These are phyloP conservation scores for Talaromyces liani DNA, from an alignment of 495 filamentous ascomycete genomes.

Conservation along the genomic window DNA sequence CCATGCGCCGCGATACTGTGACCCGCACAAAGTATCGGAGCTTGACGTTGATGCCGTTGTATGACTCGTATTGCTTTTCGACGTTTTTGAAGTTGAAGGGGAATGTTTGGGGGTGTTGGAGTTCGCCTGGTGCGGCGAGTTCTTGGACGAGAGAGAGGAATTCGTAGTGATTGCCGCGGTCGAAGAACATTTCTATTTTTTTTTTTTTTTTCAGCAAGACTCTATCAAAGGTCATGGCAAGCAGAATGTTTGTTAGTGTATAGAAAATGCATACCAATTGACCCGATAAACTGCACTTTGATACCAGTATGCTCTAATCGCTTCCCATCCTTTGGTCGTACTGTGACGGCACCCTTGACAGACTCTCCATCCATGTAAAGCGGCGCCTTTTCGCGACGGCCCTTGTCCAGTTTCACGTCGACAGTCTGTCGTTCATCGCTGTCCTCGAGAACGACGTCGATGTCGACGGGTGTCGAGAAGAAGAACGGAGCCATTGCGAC, in stretches of 20 bases:
- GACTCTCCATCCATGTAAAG: conserved; percentile 98
- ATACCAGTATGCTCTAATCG: conserved; percentile 96
- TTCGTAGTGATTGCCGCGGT: conserved; percentile 98
- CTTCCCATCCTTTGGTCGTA: conserved; percentile 97
- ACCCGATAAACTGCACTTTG: conserved; percentile 99
- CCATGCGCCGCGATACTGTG: conserved; percentile 93
- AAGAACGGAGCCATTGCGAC: conserved; percentile 78
- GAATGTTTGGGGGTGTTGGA: conserved; percentile 97
- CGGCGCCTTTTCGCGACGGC: conserved; percentile 88
- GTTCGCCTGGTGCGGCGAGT: conserved; percentile 89
- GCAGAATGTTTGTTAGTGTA: too few relatives aligned
- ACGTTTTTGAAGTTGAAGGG: conserved; percentile 99
- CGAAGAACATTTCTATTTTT: conserved; percentile 90
- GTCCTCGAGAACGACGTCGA: conserved; percentile 96
- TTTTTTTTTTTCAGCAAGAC: conserved; percentile 18
- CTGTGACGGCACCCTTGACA: conserved; percentile 89
- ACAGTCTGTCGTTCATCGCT: conserved; percentile 89
- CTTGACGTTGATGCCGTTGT: conserved; percentile 99
- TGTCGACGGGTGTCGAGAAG: conserved; percentile 96
- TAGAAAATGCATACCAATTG: conserved; percentile 61
- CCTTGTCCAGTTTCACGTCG: conserved; percentile 97
- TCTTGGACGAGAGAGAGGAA: conserved; percentile 95
- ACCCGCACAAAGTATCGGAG: conserved; percentile 97
- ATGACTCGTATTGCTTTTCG: conserved; percentile 99
- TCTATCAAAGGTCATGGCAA: not conserved